Evolutionary conservation across 73 alveolate genomes (phyloP).

Genomic region (Tetrahymena malaccensis): DNA sequence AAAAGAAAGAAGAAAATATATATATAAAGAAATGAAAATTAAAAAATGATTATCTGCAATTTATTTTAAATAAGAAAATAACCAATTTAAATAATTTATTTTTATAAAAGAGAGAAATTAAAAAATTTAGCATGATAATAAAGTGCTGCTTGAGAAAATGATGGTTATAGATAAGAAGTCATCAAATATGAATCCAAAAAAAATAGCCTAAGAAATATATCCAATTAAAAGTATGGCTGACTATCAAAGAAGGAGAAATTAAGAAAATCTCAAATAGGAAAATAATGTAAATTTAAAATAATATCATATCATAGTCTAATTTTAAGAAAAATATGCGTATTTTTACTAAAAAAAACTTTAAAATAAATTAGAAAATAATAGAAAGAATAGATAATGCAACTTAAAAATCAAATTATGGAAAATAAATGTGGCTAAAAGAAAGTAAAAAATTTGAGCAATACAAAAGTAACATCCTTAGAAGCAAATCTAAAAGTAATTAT

Average conservation of each 20-base stretch:
- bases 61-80: not conserved
- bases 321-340: no score
- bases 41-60: not conserved
- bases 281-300: not conserved
- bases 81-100: no score
- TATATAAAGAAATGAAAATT: no score
- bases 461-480: not conserved
- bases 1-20: not conserved
- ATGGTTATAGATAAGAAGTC: not conserved
- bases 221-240: not conserved
- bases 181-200: not conserved
- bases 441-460: not conserved
- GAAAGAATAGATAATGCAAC: not conserved
- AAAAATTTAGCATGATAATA: not conserved
- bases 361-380: not conserved
- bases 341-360: not conserved
- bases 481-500: not conserved
- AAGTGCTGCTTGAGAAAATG: not conserved
- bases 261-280: not conserved
- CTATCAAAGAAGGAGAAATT: not conserved
- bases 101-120: not conserved
- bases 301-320: not conserved
- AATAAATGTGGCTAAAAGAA: not conserved
- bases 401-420: not conserved
- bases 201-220: not conserved